phyloP scores from a whole-genome alignment of 257 asterid species.

The Lycium ferocissimum region DNA sequence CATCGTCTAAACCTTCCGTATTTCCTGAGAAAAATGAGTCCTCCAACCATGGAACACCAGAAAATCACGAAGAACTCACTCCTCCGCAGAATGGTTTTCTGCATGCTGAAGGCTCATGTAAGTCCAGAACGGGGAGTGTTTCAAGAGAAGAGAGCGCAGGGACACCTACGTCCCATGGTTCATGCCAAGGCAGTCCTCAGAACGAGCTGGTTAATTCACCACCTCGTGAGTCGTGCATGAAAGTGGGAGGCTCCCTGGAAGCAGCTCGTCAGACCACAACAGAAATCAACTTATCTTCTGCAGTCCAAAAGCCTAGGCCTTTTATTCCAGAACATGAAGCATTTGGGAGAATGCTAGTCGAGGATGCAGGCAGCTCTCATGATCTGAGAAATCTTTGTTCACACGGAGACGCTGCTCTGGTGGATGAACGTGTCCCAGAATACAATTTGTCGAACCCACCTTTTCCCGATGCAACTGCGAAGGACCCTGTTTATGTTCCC shows the following conservation, averaged over 20 bases:
- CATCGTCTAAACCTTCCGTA: constrained; percentile 51
- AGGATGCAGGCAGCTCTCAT: constrained; percentile 85
- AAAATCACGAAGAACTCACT: constrained; percentile 43
- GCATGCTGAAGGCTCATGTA: constrained; percentile 46
- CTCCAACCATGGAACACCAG: constrained; percentile 35
- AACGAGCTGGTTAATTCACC: constrained; percentile 56
- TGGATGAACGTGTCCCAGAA: constrained; percentile 57
- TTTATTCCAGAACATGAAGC: constrained; percentile 46
- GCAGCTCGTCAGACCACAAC: constrained; percentile 43
- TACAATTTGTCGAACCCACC: constrained; percentile 60
- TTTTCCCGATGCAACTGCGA: constrained; percentile 41
- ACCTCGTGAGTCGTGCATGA: constrained; percentile 41
- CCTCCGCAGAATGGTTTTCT: constrained; percentile 32
- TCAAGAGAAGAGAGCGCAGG: constrained; percentile 84
- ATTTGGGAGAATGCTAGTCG: constrained; percentile 64
- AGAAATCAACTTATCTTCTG: constrained; percentile 51
- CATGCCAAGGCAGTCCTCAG: constrained; percentile 71
- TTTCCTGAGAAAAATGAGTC: constrained; percentile 54
- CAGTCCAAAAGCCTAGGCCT: constrained; percentile 50
- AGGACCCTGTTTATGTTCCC: constrained; percentile 48
- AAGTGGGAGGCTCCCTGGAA: constrained; percentile 42
- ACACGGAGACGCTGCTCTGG: constrained; percentile 47
- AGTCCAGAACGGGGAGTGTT: constrained; percentile 66
- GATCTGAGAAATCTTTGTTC: constrained; percentile 72
- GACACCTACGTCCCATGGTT: constrained; percentile 79